These are phyloP conservation scores for Populus euphratica DNA, from an alignment of 345 rosid genomes.

Conservation along the genomic window DNA sequence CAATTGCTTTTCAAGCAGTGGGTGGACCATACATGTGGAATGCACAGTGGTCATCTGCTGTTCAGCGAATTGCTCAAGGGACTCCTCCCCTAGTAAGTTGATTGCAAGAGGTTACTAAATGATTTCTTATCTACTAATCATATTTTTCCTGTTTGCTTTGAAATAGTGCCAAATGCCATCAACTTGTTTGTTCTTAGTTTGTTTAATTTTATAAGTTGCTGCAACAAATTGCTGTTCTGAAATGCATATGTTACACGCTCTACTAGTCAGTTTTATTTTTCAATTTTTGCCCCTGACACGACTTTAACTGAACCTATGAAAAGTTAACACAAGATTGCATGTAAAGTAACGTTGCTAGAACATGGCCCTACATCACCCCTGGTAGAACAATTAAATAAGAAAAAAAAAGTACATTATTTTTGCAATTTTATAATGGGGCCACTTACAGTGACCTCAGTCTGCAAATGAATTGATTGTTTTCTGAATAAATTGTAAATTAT, in stretches of 20 bases:
- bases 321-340: not conserved
- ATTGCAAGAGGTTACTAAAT: constrained; percentile 19
- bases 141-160: not conserved
- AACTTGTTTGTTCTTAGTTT: not conserved
- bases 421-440: not conserved
- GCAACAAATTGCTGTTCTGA: not conserved
- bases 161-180: not conserved
- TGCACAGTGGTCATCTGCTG: constrained; percentile 74
- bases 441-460: not conserved
- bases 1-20: constrained; percentile 86
- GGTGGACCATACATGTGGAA: constrained; percentile 98
- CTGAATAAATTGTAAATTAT: not conserved
- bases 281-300: not conserved
- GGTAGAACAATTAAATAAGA: not conserved
- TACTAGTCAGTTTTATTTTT: not conserved
- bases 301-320: not conserved
- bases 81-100: constrained; percentile 98
- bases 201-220: not conserved
- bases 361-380: not conserved
- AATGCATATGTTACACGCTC: not conserved
- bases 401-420: not conserved
- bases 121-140: constrained; percentile 5
- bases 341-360: not conserved
- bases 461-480: not conserved
- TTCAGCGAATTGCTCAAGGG: constrained; percentile 90